phyloP scores from a whole-genome alignment of 257 asterid species.

The Datura wrightii region DNA sequence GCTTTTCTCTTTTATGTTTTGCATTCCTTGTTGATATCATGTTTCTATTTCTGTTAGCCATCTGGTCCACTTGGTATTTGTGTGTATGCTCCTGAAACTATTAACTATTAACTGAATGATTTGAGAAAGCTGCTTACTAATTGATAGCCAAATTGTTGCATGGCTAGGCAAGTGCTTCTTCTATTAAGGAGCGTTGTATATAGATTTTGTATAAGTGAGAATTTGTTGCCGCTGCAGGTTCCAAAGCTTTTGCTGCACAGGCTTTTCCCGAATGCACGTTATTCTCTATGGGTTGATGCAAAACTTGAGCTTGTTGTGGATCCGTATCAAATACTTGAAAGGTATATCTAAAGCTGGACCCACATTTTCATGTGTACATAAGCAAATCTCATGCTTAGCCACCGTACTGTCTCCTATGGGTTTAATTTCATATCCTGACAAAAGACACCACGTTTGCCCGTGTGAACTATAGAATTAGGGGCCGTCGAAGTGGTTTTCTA shows the following conservation, averaged over 20 bases:
- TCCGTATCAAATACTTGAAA: conserved; percentile 87
- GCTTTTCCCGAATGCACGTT: conserved; percentile 81
- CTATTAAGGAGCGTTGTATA: background rate
- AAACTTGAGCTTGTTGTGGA: conserved; percentile 92
- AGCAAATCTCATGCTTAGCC: conserved; percentile 13
- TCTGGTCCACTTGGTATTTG: conserved; percentile 5
- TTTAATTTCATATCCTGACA: background rate
- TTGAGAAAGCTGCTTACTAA: conserved; percentile 1
- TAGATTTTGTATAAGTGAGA: conserved; percentile 9
- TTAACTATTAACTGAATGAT: background rate
- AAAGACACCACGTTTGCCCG: background rate
- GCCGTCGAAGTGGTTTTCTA: background rate
- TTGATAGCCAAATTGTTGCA: background rate
- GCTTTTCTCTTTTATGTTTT: background rate
- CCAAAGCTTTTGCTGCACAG: conserved; percentile 92
- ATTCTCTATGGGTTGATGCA: conserved; percentile 95
- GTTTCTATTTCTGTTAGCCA: background rate
- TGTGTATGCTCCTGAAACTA: background rate
- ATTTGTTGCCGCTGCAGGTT: conserved; percentile 53
- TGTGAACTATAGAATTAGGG: background rate
- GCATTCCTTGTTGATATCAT: background rate
- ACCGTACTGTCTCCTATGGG: background rate
- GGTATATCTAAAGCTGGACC: conserved; percentile 49
- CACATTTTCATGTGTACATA: background rate
- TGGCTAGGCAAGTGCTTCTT: background rate